Percentiles rank a stretch among this genome's conserved stretches.
Conservation (phyloP, 2,329 filamentous ascomycete genomes). For the Talaromyces verruculosus region DNA sequence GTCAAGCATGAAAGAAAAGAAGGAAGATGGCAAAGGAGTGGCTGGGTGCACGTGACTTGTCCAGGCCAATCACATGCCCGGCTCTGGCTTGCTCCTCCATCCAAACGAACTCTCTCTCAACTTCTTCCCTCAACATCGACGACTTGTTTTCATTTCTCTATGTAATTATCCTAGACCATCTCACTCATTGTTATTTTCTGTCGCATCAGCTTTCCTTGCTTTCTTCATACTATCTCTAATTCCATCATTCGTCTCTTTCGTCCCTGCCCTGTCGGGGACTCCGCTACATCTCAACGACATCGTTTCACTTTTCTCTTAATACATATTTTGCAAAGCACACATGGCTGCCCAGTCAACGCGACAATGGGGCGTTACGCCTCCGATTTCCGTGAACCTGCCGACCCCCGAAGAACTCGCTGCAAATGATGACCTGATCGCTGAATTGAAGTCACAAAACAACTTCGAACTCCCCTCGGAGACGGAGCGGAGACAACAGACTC, state of each 20-base stretch:
- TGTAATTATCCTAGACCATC: slow-evolving; percentile 5
- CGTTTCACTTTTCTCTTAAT: neutral
- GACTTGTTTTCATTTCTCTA: slow-evolving; percentile 4
- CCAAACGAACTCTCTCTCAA: neutral
- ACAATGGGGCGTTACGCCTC: slow-evolving; percentile 75
- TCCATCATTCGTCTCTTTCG: neutral
- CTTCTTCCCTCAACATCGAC: neutral
- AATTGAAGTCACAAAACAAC: slow-evolving; percentile 84
- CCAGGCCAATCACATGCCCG: neutral
- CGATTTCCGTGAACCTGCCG: slow-evolving; percentile 75
- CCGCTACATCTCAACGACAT: neutral
- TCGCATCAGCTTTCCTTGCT: neutral
- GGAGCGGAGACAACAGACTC: slow-evolving; percentile 71
- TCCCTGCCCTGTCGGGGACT: neutral
- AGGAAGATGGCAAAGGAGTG: neutral
- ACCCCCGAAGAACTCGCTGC: slow-evolving; percentile 73
- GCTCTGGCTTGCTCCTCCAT: neutral
- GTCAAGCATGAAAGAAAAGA: neutral
- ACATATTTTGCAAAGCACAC: slow-evolving; percentile 5
- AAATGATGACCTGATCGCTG: slow-evolving; percentile 76
- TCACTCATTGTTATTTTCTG: slow-evolving; percentile 1
- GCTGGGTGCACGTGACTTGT: neutral
- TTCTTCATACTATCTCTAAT: neutral
- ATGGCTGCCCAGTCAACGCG: slow-evolving; percentile 31
- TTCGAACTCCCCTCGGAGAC: slow-evolving; percentile 85